These are phyloP conservation scores for Macrophomina pseudophaseolina DNA, from an alignment of 2,329 filamentous ascomycete genomes.

Conservation along the genomic window DNA sequence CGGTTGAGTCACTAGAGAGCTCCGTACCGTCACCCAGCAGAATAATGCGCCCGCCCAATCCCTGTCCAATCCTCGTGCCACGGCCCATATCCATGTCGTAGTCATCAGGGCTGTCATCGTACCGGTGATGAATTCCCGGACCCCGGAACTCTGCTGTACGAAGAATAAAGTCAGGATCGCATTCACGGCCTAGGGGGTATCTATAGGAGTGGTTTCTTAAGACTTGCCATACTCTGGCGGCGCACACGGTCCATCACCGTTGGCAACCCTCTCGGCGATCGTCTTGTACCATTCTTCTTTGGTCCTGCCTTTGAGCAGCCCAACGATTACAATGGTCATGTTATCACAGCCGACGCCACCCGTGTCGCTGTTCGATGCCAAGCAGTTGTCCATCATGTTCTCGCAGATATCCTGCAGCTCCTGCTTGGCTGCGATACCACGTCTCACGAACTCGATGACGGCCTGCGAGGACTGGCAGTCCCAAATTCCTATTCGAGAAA, in stretches of 20 bases:
- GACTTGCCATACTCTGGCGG: conserved; percentile 98
- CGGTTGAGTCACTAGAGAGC: conserved; percentile 84
- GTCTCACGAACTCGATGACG: conserved; percentile 93
- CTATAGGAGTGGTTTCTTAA: conserved; percentile 46
- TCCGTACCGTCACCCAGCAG: conserved; percentile 95
- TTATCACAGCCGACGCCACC: conserved; percentile 98
- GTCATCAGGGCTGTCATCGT: conserved; percentile 59
- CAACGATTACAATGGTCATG: conserved; percentile 97
- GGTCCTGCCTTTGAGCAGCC: conserved; percentile 85
- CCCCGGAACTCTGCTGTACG: conserved; percentile 57
- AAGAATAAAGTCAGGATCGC: conserved; percentile 43
- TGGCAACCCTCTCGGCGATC: conserved; percentile 90
- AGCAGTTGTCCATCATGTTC: conserved; percentile 99
- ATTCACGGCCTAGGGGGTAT: conserved; percentile 30
- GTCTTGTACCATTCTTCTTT: conserved; percentile 99
- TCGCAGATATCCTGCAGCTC: conserved; percentile 94
- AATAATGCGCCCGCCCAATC: conserved; percentile 76
- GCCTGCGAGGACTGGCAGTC: conserved; percentile 98
- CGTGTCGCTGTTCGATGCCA: conserved; percentile 96
- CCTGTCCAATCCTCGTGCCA: conserved; percentile 70
- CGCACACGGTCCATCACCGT: conserved; percentile 96
- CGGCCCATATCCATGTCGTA: conserved; percentile 77
- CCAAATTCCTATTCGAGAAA: conserved; percentile 79
- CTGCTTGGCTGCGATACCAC: conserved; percentile 96
- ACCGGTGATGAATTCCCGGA: conserved; percentile 56